Evolutionary conservation across 805 yeast genomes (phyloP), one percentile per base, ranked within the genome.

Genomic region (Metschnikowia noctiluminum): DNA sequence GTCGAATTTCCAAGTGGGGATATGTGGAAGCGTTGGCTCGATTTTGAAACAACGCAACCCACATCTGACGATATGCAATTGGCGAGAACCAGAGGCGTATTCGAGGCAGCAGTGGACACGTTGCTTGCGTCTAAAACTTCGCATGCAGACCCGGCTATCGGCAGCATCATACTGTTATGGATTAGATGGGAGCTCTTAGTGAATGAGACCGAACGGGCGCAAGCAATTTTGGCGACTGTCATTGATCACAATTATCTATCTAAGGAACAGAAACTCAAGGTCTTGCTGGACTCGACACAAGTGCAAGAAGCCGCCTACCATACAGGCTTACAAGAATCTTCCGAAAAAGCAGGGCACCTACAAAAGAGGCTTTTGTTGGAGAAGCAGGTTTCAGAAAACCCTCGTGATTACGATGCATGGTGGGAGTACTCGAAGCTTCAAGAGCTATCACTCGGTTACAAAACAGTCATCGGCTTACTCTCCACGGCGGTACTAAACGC

Each of bases 11-110:
- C 78, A 55, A 62, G 61, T 6, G 65, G 79, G 1, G 73, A 68
- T 11, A 79, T 84, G 15, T 91, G 97, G 96, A 52, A 78, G 27
- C 74, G 76, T 47, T 91, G 96, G 96, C 74, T 82, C 1, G 69
- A 73, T 21, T 89, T 87, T 60, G 97, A 91, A 63, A 72, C 75
- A 40, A 72, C 73, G 27, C 52, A 52, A 26, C 52, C 51, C 2
- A 50, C 48, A 7, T 32, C 37, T 9, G 53, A 43, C 31, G 40
- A 47, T n/a, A 42, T 46, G 4, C 61, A 53, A 66, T 70, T 61
- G 79, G 86, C 34, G 28, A 65, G 76, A 16, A 78, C 81, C 2
- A 68, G 95, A 46, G 77, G 80, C 38, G 84, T 88, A 1, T 89
- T 77, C 64, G 82, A 83, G n/a, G 58, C 80, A 3, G 86, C 88